These are phyloP conservation scores for Penicillium soppii DNA, from an alignment of 495 filamentous ascomycete genomes.

Conservation along the genomic window DNA sequence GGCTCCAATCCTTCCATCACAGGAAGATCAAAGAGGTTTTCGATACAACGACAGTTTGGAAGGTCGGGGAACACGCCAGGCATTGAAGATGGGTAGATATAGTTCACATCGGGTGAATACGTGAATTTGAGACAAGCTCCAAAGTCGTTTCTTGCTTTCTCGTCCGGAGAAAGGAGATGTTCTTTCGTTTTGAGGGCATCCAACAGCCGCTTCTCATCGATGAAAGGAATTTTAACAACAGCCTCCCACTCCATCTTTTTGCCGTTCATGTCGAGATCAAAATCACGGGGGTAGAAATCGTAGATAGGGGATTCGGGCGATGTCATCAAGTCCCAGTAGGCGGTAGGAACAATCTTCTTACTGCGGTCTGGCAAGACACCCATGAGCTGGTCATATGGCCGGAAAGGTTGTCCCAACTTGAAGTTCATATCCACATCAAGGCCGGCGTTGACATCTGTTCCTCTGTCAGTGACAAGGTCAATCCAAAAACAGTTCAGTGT, in stretches of 20 bases:
- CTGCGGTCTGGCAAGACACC: constrained; percentile 95
- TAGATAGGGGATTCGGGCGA: constrained; percentile 89
- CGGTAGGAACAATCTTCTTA: constrained; percentile 86
- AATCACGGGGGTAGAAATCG: constrained; percentile 97
- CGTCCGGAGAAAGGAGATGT: constrained; percentile 66
- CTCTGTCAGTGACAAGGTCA: constrained; percentile 9
- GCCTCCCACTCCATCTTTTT: constrained; percentile 99
- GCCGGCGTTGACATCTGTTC: constrained; percentile 77
- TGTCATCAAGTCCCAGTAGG: constrained; percentile 93
- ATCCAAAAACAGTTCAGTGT: background rate
- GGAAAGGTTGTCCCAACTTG: constrained; percentile 88
- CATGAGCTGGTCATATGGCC: constrained; percentile 96
- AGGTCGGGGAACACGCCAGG: constrained; percentile 91
- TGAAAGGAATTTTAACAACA: constrained; percentile 98
- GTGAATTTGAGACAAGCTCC: constrained; percentile 92
- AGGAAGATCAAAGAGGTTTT: constrained; percentile 94
- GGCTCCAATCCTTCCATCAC: constrained; percentile 87
- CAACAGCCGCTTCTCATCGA: constrained; percentile 83
- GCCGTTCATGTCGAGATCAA: constrained; percentile 98
- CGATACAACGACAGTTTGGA: constrained; percentile 80
- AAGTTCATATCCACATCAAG: constrained; percentile 87
- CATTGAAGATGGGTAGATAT: constrained; percentile 79
- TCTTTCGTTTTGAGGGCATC: constrained; percentile 83
- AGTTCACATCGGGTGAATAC: constrained; percentile 73
- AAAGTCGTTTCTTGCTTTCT: constrained; percentile 83